Evolutionary conservation across 2,329 filamentous ascomycete species (phyloP), one percentile per base, ranked within the genome.

Genomic region (Ascochyta fabae): DNA sequence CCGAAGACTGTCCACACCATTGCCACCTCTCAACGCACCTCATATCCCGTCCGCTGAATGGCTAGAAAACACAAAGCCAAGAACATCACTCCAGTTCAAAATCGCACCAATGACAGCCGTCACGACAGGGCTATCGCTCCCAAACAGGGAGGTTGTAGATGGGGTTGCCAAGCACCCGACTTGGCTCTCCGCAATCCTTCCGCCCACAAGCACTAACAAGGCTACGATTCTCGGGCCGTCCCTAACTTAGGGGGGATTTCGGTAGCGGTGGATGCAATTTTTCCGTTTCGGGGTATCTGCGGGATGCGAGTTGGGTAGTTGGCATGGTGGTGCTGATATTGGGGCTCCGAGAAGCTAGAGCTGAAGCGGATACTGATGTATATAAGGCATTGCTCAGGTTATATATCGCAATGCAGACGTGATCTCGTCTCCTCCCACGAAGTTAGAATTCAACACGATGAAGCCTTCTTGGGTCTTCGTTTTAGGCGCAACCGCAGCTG

Each of bases 131-230:
- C 22, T 5, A 38, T 39, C 46, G 3, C 13, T 22, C 47, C 31
- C 1, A n/a, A 27, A 36, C 12, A 41, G 47, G 53, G 22, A 53
- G 33, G 48, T 26, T 39, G 38, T 27, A 34, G 24, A 42, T 46
- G 42, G 29, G 26, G 22, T n/a, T 15, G 51, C 51, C 51, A 54
- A 54, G 45, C 27, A 22, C 15, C 23, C 24, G 51, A 19, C 45
- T 48, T 53, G 50, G 50, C 50, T 48, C 38, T 39, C 50, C 50
- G 31, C 50, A 52, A 10, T 34, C 36, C 13, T 50, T 43, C 33
- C 38, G 6, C 23, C 19, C 9, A 26, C 13, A 39, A 34, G 27
- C 40, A 48, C 51, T 19, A 48, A 43, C 10, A 19, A 9, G 33
- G 43, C 9, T 24, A 31, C 26, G 41, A 45, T 51, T 24, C n/a